Conservation (phyloP, 495 filamentous ascomycete species). For the Penicillium goetzii region DNA sequence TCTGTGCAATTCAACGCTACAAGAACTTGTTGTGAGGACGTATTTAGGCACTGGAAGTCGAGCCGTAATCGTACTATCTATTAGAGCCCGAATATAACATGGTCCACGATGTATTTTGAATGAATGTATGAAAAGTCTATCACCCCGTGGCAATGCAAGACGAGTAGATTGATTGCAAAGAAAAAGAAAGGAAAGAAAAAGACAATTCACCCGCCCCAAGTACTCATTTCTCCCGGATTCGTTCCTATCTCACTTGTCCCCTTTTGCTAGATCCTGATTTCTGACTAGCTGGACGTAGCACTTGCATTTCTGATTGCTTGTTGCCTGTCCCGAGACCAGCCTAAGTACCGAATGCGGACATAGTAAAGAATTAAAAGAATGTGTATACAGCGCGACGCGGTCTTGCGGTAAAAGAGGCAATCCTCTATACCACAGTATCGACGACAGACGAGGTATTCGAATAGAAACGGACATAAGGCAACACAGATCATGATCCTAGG, state of each 20-base stretch:
- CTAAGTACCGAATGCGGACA: slow-evolving; percentile 9
- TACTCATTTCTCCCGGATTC: neutral
- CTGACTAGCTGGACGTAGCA: slow-evolving; percentile 4
- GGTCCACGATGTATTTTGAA: neutral
- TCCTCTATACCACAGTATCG: slow-evolving; percentile 7
- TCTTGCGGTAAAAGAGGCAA: slow-evolving; percentile 9
- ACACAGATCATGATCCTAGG: slow-evolving; percentile 9
- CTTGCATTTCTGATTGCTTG: slow-evolving; percentile 8
- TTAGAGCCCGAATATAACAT: neutral
- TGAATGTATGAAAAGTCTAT: neutral
- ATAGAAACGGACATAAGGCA: slow-evolving; percentile 11
- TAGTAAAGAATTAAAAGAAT: slow-evolving; percentile 4
- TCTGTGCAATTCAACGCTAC: neutral
- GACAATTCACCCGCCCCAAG: neutral
- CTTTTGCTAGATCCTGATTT: neutral
- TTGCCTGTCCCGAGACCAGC: slow-evolving; percentile 5
- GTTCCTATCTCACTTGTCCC: too few species aligned
- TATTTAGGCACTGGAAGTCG: too few species aligned
- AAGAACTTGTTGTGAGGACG: neutral
- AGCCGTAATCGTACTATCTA: neutral
- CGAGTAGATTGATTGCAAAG: neutral
- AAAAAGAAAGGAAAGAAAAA: neutral
- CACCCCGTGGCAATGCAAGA: neutral
- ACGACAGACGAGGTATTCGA: slow-evolving; percentile 10
- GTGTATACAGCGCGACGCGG: slow-evolving; percentile 2